These are phyloP conservation scores for Phytopythium cucurbitacearum DNA, from an alignment of 352 stramenopile genomes.

Conservation along the genomic window DNA sequence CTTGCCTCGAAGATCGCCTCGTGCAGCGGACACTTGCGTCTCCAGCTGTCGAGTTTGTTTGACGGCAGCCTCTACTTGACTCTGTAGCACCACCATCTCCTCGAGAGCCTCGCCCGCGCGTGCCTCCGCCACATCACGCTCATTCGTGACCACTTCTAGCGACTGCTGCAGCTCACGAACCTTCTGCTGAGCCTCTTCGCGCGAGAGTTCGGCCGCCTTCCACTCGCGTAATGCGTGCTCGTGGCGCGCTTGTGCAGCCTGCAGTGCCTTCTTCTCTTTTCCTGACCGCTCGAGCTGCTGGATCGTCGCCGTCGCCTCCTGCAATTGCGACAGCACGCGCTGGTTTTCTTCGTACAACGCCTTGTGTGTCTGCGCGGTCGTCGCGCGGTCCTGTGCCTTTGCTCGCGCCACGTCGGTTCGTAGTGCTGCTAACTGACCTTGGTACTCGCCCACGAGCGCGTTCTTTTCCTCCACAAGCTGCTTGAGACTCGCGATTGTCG, in stretches of 20 bases:
- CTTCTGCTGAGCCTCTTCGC: conserved; percentile 38
- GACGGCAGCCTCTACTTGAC: conserved; percentile 26
- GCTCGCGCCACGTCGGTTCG: conserved; percentile 41
- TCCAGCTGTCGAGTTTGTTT: conserved; percentile 42
- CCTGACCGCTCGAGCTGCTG: conserved; percentile 52
- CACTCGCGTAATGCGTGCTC: conserved; percentile 68
- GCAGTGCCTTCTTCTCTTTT: conserved; percentile 49
- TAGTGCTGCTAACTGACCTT: conserved; percentile 44
- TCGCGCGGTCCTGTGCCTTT: conserved; percentile 49
- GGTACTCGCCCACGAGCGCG: conserved; percentile 48
- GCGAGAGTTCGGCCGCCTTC: conserved; percentile 59
- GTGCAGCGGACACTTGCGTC: conserved; percentile 31
- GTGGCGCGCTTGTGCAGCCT: conserved; percentile 58
- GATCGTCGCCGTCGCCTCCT: conserved; percentile 69
- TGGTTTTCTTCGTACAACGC: conserved; percentile 81
- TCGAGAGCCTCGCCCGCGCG: conserved; percentile 77
- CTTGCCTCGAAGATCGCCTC: conserved; percentile 41
- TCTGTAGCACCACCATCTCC: conserved; percentile 71
- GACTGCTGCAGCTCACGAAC: conserved; percentile 62
- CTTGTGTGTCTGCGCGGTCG: conserved; percentile 53
- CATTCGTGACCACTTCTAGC: conserved; percentile 41
- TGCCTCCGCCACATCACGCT: conserved; percentile 69
- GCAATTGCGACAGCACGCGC: conserved; percentile 60
- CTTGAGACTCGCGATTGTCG: conserved; percentile 80
- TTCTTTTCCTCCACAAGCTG: conserved; percentile 79